These are phyloP conservation scores for Macaranga tanarius DNA, from an alignment of 441 rosid genomes.

Conservation along the genomic window DNA sequence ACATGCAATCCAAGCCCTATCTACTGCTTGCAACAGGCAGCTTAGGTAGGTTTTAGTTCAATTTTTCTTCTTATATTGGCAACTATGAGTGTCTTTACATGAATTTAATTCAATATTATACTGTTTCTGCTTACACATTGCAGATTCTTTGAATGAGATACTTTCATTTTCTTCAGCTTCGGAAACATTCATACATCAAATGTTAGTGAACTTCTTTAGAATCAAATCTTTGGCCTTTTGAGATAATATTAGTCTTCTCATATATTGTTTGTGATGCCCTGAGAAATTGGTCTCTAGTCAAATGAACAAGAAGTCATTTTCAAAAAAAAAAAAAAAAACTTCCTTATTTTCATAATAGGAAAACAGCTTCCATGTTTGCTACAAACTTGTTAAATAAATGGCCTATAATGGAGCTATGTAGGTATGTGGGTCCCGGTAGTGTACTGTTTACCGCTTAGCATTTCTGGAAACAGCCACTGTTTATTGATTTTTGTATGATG, in stretches of 20 bases:
- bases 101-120: neutral
- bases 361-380: too few relatives aligned
- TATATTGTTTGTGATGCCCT: neutral
- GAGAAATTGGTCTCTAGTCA: neutral
- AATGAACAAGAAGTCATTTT: neutral
- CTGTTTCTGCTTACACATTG: constrained; percentile 2
- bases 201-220: neutral
- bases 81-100: neutral
- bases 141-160: neutral
- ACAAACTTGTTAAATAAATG: too few relatives aligned
- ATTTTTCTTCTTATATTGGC: constrained; percentile 22
- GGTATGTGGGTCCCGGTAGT: too few relatives aligned
- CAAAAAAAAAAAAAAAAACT: too few relatives aligned
- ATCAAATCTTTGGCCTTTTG: neutral
- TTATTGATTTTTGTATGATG: too few relatives aligned
- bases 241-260: neutral
- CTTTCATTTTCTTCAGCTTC: neutral
- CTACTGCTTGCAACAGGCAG: constrained; percentile 75
- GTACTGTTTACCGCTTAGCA: too few relatives aligned
- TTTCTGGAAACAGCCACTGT: too few relatives aligned
- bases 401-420: too few relatives aligned
- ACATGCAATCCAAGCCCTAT: constrained; percentile 86
- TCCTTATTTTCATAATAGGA: too few relatives aligned
- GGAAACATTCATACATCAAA: neutral
- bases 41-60: constrained; percentile 90